phyloP scores from a whole-genome alignment of 176 grass and related monocot species.

The Eleusine indica region DNA sequence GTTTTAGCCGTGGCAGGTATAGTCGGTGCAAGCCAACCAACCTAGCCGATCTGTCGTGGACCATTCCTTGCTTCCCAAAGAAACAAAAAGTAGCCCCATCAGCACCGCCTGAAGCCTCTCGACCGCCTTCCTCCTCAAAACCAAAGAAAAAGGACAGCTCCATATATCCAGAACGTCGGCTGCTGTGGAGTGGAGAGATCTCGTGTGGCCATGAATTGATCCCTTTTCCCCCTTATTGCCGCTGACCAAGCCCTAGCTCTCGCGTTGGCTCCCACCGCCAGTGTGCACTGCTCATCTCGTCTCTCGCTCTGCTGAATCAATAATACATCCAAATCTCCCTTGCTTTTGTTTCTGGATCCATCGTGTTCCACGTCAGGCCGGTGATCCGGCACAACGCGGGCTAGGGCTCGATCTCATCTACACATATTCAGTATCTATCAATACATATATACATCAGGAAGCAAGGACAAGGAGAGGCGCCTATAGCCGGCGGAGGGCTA shows the following conservation, averaged over 20 bases:
- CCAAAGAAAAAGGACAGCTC: not conserved
- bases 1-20: not conserved
- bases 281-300: not conserved
- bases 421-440: too few species aligned
- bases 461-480: too few species aligned
- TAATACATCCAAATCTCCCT: not conserved
- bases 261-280: not conserved
- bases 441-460: too few species aligned
- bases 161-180: not conserved
- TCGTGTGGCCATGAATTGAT: constrained; percentile 19
- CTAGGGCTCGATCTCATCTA: constrained; percentile 29
- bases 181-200: not conserved
- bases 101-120: not conserved
- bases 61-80: not conserved
- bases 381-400: not conserved
- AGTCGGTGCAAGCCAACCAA: not conserved
- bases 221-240: not conserved
- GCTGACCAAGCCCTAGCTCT: constrained; percentile 13
- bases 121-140: not conserved
- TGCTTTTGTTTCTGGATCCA: not conserved
- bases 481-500: not conserved
- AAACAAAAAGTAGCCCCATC: not conserved
- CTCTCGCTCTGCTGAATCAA: not conserved
- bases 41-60: not conserved
- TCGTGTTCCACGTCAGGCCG: not conserved